Evolutionary conservation across 2,329 filamentous ascomycete species (phyloP), one percentile per base, ranked within the genome.

Genomic region (Colletotrichum camelliae): DNA sequence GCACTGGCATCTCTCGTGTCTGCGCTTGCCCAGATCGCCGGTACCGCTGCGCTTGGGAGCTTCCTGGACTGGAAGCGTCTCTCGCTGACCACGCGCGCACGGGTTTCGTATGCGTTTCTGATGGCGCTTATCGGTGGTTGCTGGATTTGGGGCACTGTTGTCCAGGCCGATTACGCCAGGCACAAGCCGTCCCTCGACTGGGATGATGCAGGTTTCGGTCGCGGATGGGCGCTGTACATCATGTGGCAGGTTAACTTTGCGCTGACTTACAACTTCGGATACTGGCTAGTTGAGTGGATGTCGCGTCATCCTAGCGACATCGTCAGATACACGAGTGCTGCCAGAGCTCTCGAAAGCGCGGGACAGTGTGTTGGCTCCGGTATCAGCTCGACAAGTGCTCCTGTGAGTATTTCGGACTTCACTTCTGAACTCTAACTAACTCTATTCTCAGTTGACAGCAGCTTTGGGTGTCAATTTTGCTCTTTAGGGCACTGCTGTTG

Each of bases 231-330:
- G 7, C 71, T 84, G 10, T 83, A 83, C 68, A 81, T 85, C 18
- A 77, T 84, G 43, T 81, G 78, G 80, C 83, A 82, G 70, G 79
- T 82, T 21, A 81, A 81, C 62, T 83, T 78, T 67, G 79, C 79
- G 1, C 72, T 83, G 66, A 79, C 81, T 9, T 82, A 83, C 71
- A 84, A 83, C 70, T 83, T 81, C 39, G 81, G 81, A 3, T 85
- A 83, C 64, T 85, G 82, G 81, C 74, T 85, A 2, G 79, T 83
- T 10, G 80, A 82, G 4, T 82, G 31, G 48, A 60, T 69, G 35
- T 79, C 27, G 29, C 82, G 27, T 81, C 80, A 79, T 8, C 78
- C 80, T 2, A 79, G 70, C 15, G 81, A 82, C 39, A 76, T 80
- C 9, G 77, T 80, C 5, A 70, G 81, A 27, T 81, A 78, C 27